Evolutionary conservation across 108 stramenopile species (phyloP).

Genomic region (Discostella stelligeroides): DNA sequence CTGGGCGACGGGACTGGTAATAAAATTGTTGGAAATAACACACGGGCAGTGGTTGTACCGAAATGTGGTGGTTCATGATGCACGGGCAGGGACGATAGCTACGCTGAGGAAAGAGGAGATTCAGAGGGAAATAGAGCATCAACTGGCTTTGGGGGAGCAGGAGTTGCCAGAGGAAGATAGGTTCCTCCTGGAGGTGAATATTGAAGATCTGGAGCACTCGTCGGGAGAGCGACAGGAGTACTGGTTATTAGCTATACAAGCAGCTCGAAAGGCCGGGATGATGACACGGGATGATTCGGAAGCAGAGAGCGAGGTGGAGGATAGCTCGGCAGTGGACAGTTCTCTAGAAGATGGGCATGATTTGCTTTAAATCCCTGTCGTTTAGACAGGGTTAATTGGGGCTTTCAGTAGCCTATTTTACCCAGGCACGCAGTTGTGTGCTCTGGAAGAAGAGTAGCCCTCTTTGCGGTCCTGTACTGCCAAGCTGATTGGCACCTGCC

Average conservation of each 20-base stretch:
- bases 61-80: constrained; percentile 11
- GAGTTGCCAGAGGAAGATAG: constrained; percentile 4
- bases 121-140: constrained; percentile 1
- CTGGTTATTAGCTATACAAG: background rate
- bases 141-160: background rate
- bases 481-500: too few species aligned
- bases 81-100: background rate
- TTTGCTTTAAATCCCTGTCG: too few species aligned
- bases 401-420: too few species aligned
- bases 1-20: background rate
- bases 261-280: background rate
- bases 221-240: background rate
- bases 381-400: too few species aligned
- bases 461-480: too few species aligned
- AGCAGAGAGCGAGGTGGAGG: too few species aligned
- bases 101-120: background rate
- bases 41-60: too few species aligned
- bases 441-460: too few species aligned
- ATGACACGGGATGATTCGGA: too few species aligned
- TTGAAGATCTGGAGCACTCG: background rate
- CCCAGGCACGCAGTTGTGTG: too few species aligned
- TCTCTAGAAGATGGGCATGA: too few species aligned
- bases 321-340: too few species aligned
- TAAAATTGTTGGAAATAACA: background rate
- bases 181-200: background rate